Percentiles rank a stretch among this genome's conserved stretches.
Conservation (phyloP, 306 rosid species). For the Carpinus fangiana region DNA sequence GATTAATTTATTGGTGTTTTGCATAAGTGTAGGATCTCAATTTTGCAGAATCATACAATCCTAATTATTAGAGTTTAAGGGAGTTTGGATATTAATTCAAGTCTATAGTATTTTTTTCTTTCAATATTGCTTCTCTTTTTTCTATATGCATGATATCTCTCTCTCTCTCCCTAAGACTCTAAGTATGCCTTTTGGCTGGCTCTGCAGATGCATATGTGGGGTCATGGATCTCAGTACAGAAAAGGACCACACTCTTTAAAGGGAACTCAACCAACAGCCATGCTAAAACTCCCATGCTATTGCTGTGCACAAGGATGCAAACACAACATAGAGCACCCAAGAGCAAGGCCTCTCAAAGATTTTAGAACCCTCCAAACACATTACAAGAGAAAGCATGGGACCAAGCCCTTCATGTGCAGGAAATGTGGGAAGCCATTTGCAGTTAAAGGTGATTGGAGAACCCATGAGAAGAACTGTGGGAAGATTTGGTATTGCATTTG, state of each 20-base stretch:
- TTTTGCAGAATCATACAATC: too few species aligned
- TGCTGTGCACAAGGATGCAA: slow-evolving; percentile 61
- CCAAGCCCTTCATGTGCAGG: slow-evolving; percentile 56
- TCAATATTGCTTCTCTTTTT: too few species aligned
- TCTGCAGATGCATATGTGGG: slow-evolving; percentile 73
- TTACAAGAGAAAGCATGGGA: slow-evolving; percentile 67
- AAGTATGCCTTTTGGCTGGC: neutral
- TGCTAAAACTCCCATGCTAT: slow-evolving; percentile 51
- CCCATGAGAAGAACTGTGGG: slow-evolving; percentile 76
- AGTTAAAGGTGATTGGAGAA: slow-evolving; percentile 72
- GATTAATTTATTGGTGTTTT: too few species aligned
- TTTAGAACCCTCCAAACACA: slow-evolving; percentile 74
- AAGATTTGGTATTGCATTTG: slow-evolving; percentile 61
- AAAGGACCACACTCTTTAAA: slow-evolving; percentile 56
- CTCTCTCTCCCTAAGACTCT: neutral
- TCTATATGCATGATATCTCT: too few species aligned
- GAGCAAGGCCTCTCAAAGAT: slow-evolving; percentile 60
- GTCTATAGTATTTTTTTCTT: too few species aligned
- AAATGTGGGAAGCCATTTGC: slow-evolving; percentile 62
- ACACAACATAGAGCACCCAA: slow-evolving; percentile 68
- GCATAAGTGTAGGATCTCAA: too few species aligned
- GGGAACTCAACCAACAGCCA: slow-evolving; percentile 51
- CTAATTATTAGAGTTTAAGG: too few species aligned
- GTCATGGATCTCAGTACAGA: slow-evolving; percentile 62
- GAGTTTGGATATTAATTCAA: too few species aligned